phyloP scores from a whole-genome alignment of 345 rosid genomes.

The Noccaea bulbosa region DNA sequence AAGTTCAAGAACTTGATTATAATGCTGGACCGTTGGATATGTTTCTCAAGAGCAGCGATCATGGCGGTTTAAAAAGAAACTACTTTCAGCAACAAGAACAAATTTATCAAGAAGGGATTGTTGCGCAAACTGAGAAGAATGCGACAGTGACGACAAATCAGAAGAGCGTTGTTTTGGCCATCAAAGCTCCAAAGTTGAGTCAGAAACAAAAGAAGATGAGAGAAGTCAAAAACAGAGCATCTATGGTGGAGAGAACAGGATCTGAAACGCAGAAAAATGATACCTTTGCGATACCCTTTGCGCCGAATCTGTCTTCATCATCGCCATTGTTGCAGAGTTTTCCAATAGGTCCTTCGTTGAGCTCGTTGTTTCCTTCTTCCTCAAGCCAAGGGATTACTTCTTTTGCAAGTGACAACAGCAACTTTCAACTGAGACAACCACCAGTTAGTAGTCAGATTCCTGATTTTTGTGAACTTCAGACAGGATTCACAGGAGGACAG shows the following conservation, averaged over 20 bases:
- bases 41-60: conserved; percentile 1
- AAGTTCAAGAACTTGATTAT: conserved; percentile 12
- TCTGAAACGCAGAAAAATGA: conserved; percentile 27
- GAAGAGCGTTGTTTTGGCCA: conserved; percentile 40
- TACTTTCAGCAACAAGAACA: conserved; percentile 21
- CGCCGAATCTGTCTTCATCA: conserved; percentile 19
- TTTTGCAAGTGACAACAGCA: conserved; percentile 29
- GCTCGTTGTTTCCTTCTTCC: conserved; percentile 27
- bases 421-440: conserved; percentile 32
- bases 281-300: conserved; percentile 29
- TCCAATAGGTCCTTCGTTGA: conserved; percentile 24
- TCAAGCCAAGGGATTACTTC: conserved; percentile 27
- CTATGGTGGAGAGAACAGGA: conserved; percentile 6
- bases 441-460: conserved; percentile 33
- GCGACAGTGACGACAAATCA: conserved; percentile 1
- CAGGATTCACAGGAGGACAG: conserved; percentile 25
- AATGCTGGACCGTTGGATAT: conserved; percentile 14
- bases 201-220: conserved; percentile 28
- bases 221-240: conserved; percentile 20
- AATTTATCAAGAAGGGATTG: conserved; percentile 14
- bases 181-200: conserved; percentile 32
- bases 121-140: conserved; percentile 6
- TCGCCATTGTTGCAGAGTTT: conserved; percentile 26
- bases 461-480: conserved; percentile 30
- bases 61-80: conserved; percentile 21